Base-by-base conservation (phyloP, 192 early-diverging fungal genomes). In the Linnemannia zychae region DNA sequence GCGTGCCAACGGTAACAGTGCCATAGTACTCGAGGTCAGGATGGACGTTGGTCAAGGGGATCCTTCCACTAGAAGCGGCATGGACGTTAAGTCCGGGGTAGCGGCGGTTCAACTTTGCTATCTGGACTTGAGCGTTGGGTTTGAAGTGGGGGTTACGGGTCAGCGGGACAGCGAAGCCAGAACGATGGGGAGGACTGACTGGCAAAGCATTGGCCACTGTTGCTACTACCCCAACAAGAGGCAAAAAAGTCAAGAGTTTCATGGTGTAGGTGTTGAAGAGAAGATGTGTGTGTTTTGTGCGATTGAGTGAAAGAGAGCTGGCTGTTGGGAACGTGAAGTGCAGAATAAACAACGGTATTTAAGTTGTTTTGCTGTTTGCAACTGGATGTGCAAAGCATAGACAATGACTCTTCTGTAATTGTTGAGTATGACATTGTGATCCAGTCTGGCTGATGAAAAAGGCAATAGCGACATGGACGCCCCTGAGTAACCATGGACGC, bases 21-120 rank as follows among this genome's bases (percentile, higher is more conserved):
- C 88, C 91, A 70, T 92, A 93, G 73, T 94, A 93, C 86, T 94
- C 84, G 57, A 80, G 34, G 63, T 92, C 91, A 57, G 73, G 20
- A 47, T 65, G 52, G 67, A 75, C 85, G 75, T 87, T 84, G 50
- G 78, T 80, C 72, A 89, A 72, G 11, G 85, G 81, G 22, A 79
- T 46, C 33, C 5, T 72, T 31, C 49, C 49, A 72, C 22, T n/a
- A 20, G 46, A 70, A 4, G 71, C n/a, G 18, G 52, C 18, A 38
- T 65, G 70, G 68, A 78, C 46, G 77, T 72, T 72, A 20, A 66
- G 31, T 11, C 57, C 34, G 1, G 60, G 77, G 70, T 72, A 79
- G 24, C 70, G 77, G 28, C 38, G 46, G 77, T 79, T 79, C 40
- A 79, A 13, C 77, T 72, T 79, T 53, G 38, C 57, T 20, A 79